A percentile compares a stretch with the other conserved stretches of the same genome.
Conservation (phyloP, 805 yeast species). For the Candida suzukii region DNA sequence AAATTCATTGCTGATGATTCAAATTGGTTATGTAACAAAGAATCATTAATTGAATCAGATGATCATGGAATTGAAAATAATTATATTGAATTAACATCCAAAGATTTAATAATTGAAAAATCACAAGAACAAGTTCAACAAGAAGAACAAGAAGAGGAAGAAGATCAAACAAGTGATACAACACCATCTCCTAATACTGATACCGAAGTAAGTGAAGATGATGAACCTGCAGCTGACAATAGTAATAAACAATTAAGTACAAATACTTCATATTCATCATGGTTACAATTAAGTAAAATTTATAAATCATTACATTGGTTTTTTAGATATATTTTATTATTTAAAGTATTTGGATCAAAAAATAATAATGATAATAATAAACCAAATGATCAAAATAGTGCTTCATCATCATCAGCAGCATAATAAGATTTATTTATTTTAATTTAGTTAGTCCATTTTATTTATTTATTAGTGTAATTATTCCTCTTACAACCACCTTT, state of each 20-base stretch:
- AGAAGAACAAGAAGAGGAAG: background rate
- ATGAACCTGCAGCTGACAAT: background rate
- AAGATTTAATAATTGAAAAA: background rate
- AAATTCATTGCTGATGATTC: constrained; percentile 20
- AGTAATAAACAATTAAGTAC: background rate
- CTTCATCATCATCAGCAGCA: too few species aligned
- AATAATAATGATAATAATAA: background rate
- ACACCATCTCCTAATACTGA: background rate
- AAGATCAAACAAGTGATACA: background rate
- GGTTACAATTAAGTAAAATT: constrained; percentile 3
- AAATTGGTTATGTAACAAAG: constrained; percentile 20
- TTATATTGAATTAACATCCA: constrained; percentile 4
- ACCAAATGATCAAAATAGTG: background rate
- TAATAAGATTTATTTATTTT: too few species aligned
- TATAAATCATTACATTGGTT: constrained; percentile 14
- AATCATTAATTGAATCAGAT: constrained; percentile 16
- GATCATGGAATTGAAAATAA: constrained; percentile 21
- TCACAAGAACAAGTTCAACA: too few species aligned
- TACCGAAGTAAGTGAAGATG: background rate
- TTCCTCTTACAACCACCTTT: too few species aligned
- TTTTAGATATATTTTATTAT: constrained; percentile 8
- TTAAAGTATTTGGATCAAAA: background rate
- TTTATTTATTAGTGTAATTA: too few species aligned
- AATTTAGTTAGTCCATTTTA: too few species aligned
- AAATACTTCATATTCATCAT: background rate